Base-by-base conservation (phyloP, 202 grass and related monocot species). In the Setaria viridis region DNA sequence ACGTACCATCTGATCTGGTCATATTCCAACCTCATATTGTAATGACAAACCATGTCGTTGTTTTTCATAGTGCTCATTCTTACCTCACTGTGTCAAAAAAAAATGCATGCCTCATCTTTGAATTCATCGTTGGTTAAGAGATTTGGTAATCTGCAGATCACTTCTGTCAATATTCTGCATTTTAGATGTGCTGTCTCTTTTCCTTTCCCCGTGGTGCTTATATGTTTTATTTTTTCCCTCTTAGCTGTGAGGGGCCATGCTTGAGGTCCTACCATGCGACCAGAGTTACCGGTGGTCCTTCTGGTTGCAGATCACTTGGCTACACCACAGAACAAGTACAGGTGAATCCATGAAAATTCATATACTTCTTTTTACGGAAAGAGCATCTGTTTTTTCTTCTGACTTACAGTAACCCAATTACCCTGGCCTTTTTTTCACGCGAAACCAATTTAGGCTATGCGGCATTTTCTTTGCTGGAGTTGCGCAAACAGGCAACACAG, bases 181-280 rank as follows among this genome's bases (percentile, higher is more conserved):
- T 76, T 21, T 7, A 29, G n/a, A 60, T 60, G 57, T 5, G 57
- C 21, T 29, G 2, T 32, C 17, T n/a, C 0, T 20, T 8, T n/a
- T 6, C 8, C 13, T 37, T 12, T 55, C 37, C 20, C 21, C 9
- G 12, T 14, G 42, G 7, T 62, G 9, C 19, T 79, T 49, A 51
- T 66, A 37, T 53, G 12, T 11, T 8, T 35, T 80, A 3, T 19
- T 35, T 51, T 51, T 37, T 1, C 1, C 64, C 3, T 72, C 6
- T 42, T 54, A 80, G 78, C 33, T 80, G 78, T 20, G 78, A 80
- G 33, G 78, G 78, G 20, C 78, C 78, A 55, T 80, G 78, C 30
- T 55, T 68, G 78, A 80, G 63, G 63, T 80, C 63, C 11, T 80
- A 11, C 78, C 78, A 80, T 68, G 33, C 62, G 14, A 80, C 78